Evolutionary conservation across 2,329 filamentous ascomycete species (phyloP).

Genomic region (Metarhizium brunneum): DNA sequence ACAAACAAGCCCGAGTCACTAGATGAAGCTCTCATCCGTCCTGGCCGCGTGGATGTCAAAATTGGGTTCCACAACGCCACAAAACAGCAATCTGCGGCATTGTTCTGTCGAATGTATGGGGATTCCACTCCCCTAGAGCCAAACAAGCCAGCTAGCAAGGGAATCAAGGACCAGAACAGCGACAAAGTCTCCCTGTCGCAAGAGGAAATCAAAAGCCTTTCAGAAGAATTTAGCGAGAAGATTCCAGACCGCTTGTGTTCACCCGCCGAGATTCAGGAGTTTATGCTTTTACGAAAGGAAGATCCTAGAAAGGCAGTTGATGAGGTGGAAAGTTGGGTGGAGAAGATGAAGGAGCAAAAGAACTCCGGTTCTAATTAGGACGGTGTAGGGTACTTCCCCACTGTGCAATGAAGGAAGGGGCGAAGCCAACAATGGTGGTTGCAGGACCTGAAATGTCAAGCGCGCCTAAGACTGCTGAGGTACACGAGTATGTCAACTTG

Average conservation of each 20-base stretch:
- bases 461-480: too few relatives aligned
- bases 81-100: constrained; percentile 41
- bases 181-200: background rate
- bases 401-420: background rate
- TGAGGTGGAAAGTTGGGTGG: constrained; percentile 45
- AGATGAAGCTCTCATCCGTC: constrained; percentile 64
- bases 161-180: background rate
- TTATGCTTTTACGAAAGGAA: constrained; percentile 53
- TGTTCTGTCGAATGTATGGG: constrained; percentile 55
- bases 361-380: constrained; percentile 36
- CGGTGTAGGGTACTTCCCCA: constrained; percentile 26
- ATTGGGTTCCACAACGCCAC: constrained; percentile 54
- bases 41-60: constrained; percentile 63
- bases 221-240: constrained; percentile 38
- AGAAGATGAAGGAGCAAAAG: constrained; percentile 41
- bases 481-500: too few relatives aligned
- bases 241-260: constrained; percentile 45
- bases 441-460: too few relatives aligned
- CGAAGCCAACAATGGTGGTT: background rate
- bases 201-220: constrained; percentile 34
- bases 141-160: background rate
- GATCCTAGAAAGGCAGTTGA: constrained; percentile 43
- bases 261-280: constrained; percentile 57
- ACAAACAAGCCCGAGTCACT: constrained; percentile 68
- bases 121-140: constrained; percentile 7